These are phyloP conservation scores for Metarhizium anisopliae DNA, from an alignment of 2,329 filamentous ascomycete species.

Conservation along the genomic window DNA sequence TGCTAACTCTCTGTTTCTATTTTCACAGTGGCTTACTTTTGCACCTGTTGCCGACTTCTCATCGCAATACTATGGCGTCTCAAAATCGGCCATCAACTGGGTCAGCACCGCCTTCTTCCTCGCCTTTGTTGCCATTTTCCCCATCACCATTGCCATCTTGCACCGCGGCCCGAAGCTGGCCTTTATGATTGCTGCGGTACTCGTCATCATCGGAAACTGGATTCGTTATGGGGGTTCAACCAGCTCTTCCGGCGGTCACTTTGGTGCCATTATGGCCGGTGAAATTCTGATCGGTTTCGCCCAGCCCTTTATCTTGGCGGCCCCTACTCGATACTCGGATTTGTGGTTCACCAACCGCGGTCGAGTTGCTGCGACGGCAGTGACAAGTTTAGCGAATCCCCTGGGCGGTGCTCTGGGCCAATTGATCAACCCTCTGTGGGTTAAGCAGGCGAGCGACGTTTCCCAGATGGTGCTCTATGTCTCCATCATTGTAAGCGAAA, in stretches of 20 bases:
- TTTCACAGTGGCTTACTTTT: slow-evolving; percentile 72
- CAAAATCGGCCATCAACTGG: slow-evolving; percentile 81
- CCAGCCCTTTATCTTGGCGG: slow-evolving; percentile 85
- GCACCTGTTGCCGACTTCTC: slow-evolving; percentile 70
- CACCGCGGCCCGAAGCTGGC: slow-evolving; percentile 72
- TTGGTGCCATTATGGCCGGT: slow-evolving; percentile 76
- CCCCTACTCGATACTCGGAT: slow-evolving; percentile 85
- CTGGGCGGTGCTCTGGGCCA: slow-evolving; percentile 84
- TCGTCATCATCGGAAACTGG: slow-evolving; percentile 84
- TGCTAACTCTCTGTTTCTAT: not conserved
- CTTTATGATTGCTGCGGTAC: slow-evolving; percentile 62
- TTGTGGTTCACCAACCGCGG: slow-evolving; percentile 86
- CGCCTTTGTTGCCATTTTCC: slow-evolving; percentile 65
- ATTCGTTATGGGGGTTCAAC: slow-evolving; percentile 68
- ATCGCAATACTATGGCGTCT: slow-evolving; percentile 66
- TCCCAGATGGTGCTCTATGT: slow-evolving; percentile 80
- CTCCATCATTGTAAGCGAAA: slow-evolving; percentile 61
- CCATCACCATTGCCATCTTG: slow-evolving; percentile 66
- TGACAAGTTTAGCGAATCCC: slow-evolving; percentile 80
- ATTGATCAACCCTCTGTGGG: slow-evolving; percentile 74
- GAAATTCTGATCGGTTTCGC: slow-evolving; percentile 84
- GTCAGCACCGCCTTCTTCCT: slow-evolving; percentile 82
- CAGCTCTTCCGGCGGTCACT: slow-evolving; percentile 49
- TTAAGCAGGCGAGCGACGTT: slow-evolving; percentile 51
- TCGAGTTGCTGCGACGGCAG: slow-evolving; percentile 76